Evolutionary conservation across 345 rosid genomes (phyloP).

Genomic region (Salix koriyanagi): DNA sequence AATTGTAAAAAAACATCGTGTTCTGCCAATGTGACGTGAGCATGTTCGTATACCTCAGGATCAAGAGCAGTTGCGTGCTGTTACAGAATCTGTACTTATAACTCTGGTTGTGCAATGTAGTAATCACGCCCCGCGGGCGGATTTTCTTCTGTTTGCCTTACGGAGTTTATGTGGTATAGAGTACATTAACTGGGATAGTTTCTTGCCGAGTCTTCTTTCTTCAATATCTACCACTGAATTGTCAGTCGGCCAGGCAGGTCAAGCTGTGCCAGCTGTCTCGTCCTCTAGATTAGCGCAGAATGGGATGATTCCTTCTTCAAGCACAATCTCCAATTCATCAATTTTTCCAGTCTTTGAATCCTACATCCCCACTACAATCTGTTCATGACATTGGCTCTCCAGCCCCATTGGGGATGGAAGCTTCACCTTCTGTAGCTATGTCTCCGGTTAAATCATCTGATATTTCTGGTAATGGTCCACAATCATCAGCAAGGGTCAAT

Average conservation of each 20-base stretch:
- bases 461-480: slow-evolving; percentile 46
- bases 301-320: slow-evolving; percentile 49
- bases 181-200: slow-evolving; percentile 85
- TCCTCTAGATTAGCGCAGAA: slow-evolving; percentile 59
- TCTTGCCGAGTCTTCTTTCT: slow-evolving; percentile 77
- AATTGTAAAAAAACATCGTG: not conserved
- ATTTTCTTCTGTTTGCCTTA: slow-evolving; percentile 85
- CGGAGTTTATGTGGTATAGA: slow-evolving; percentile 66
- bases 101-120: slow-evolving; percentile 73
- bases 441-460: slow-evolving; percentile 59
- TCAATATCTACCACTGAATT: slow-evolving; percentile 74
- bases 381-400: slow-evolving; percentile 86
- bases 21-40: slow-evolving; percentile 6
- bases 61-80: slow-evolving; percentile 75
- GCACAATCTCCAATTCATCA: slow-evolving; percentile 43
- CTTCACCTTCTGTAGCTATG: slow-evolving; percentile 44
- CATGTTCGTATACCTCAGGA: slow-evolving; percentile 38
- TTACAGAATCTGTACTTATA: slow-evolving; percentile 76
- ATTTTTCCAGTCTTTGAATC: slow-evolving; percentile 66
- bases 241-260: slow-evolving; percentile 55
- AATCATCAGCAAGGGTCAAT: slow-evolving; percentile 36
- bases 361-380: slow-evolving; percentile 55
- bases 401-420: slow-evolving; percentile 59
- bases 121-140: slow-evolving; percentile 83
- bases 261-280: slow-evolving; percentile 48